Conservation (phyloP, 2,329 filamentous ascomycete genomes). For the Orbilia brochopaga region DNA sequence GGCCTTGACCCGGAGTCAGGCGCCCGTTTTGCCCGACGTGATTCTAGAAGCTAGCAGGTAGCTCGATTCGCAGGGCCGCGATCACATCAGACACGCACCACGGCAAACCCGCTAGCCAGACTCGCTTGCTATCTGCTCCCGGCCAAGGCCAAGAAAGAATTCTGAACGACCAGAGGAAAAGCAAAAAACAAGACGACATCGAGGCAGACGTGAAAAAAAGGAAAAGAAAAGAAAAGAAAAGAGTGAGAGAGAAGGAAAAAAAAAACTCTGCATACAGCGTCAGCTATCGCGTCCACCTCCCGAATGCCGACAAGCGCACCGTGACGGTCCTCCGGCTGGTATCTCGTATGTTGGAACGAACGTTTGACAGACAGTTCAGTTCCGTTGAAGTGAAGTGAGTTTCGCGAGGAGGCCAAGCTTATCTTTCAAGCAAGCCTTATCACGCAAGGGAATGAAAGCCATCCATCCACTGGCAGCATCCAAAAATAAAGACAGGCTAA, state of each 20-base stretch:
- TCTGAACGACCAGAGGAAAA: not conserved
- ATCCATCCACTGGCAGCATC: too few relatives aligned
- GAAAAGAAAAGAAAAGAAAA: slow-evolving; percentile 9
- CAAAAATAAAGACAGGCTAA: slow-evolving; percentile 50
- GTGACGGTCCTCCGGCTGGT: slow-evolving; percentile 7
- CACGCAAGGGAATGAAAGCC: slow-evolving; percentile 33
- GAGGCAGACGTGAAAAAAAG: slow-evolving; percentile 29
- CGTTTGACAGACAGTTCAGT: slow-evolving; percentile 30
- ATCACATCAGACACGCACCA: slow-evolving; percentile 10
- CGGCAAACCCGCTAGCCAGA: slow-evolving; percentile 41
- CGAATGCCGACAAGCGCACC: slow-evolving; percentile 22
- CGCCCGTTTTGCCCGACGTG: slow-evolving; percentile 6
- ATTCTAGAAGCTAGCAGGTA: slow-evolving; percentile 36
- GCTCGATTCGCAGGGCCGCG: slow-evolving; percentile 11
- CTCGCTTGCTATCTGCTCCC: slow-evolving; percentile 40
- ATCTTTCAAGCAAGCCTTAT: slow-evolving; percentile 43
- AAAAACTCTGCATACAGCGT: slow-evolving; percentile 21
- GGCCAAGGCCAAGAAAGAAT: slow-evolving; percentile 10
- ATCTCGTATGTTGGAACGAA: slow-evolving; percentile 10
- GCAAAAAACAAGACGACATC: slow-evolving; percentile 11
- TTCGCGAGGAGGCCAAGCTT: slow-evolving; percentile 50
- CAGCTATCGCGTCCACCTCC: slow-evolving; percentile 48
- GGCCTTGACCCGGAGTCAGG: not conserved
- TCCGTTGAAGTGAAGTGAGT: too few relatives aligned
- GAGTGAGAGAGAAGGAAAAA: slow-evolving; percentile 10